phyloP scores from a whole-genome alignment of 176 grass and related monocot genomes.

The Miscanthus lutarioriparius region DNA sequence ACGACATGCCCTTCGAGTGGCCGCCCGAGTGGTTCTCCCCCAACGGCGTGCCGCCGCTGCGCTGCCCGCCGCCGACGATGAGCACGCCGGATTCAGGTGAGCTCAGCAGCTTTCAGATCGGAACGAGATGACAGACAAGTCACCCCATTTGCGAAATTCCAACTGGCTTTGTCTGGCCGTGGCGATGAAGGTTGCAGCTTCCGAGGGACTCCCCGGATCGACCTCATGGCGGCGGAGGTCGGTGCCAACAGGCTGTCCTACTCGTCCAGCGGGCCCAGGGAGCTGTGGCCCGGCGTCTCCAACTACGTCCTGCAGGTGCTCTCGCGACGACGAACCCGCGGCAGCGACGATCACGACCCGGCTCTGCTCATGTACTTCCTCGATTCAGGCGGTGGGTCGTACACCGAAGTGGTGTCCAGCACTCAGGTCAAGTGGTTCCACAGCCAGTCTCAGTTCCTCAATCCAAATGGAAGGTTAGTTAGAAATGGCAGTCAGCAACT shows the following conservation, averaged over 20 bases:
- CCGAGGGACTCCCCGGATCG: conserved; percentile 52
- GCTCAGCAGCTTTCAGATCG: too few relatives aligned
- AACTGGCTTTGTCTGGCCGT: too few relatives aligned
- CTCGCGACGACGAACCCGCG: conserved; percentile 12
- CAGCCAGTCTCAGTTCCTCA: conserved; percentile 43
- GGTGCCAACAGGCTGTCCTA: conserved; percentile 46
- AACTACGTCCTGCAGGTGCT: conserved; percentile 74
- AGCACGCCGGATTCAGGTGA: conserved; percentile 17
- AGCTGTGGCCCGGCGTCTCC: conserved; percentile 80
- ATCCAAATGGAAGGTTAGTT: conserved; percentile 71
- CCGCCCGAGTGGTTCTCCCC: conserved; percentile 88
- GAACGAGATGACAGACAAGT: too few relatives aligned
- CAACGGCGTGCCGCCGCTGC: conserved; percentile 51
- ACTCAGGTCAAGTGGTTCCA: conserved; percentile 68
- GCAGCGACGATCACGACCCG: conserved; percentile 9
- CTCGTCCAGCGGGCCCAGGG: conserved; percentile 45
- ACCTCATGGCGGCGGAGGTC: conserved; percentile 55
- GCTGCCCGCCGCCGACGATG: conserved; percentile 31
- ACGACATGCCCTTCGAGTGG: conserved; percentile 86
- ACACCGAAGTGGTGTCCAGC: conserved; percentile 66
- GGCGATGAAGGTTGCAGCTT: conserved; percentile 42
- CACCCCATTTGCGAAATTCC: too few relatives aligned
- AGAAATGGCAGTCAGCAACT: background rate
- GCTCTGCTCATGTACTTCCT: conserved; percentile 77
- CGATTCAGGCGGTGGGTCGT: conserved; percentile 88